These are phyloP conservation scores for Phytophthora capsici DNA, from an alignment of 352 stramenopile species.

Conservation along the genomic window DNA sequence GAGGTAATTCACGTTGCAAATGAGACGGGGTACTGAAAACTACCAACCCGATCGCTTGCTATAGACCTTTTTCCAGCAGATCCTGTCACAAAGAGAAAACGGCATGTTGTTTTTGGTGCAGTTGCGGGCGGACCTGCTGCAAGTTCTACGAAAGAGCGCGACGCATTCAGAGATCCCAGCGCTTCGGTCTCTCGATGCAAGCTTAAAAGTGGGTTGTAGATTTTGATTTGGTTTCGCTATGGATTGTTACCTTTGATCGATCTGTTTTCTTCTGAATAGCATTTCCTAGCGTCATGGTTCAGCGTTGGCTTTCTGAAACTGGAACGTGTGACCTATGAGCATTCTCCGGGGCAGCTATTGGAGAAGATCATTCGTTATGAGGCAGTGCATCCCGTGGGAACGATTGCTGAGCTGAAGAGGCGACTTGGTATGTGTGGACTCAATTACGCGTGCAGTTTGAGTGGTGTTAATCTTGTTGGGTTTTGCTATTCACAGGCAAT, in stretches of 20 bases:
- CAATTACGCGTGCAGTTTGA: not conserved
- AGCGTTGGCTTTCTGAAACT: slow-evolving; percentile 92
- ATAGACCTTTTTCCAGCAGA: slow-evolving; percentile 86
- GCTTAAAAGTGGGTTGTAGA: slow-evolving; percentile 59
- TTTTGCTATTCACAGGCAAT: slow-evolving; percentile 37
- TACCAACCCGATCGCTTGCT: not conserved
- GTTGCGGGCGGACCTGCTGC: slow-evolving; percentile 72
- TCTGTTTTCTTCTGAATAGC: slow-evolving; percentile 41
- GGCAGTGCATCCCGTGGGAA: slow-evolving; percentile 94
- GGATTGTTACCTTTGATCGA: too few species aligned
- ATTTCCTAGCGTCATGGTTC: slow-evolving; percentile 93
- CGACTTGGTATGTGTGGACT: slow-evolving; percentile 66
- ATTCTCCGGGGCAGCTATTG: slow-evolving; percentile 91
- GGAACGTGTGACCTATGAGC: slow-evolving; percentile 93
- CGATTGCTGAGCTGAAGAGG: slow-evolving; percentile 93
- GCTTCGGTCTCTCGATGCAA: slow-evolving; percentile 73
- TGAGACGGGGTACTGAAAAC: not conserved
- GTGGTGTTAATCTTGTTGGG: not conserved
- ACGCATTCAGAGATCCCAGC: slow-evolving; percentile 50
- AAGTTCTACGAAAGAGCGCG: slow-evolving; percentile 66
- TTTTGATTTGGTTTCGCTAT: too few species aligned
- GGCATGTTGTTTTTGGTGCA: slow-evolving; percentile 88
- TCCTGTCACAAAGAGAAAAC: slow-evolving; percentile 78
- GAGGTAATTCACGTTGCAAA: slow-evolving; percentile 42
- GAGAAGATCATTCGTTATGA: slow-evolving; percentile 97